These are phyloP conservation scores for Platanthera zijinensis DNA, from an alignment of 106 monocot genomes.

Conservation along the genomic window DNA sequence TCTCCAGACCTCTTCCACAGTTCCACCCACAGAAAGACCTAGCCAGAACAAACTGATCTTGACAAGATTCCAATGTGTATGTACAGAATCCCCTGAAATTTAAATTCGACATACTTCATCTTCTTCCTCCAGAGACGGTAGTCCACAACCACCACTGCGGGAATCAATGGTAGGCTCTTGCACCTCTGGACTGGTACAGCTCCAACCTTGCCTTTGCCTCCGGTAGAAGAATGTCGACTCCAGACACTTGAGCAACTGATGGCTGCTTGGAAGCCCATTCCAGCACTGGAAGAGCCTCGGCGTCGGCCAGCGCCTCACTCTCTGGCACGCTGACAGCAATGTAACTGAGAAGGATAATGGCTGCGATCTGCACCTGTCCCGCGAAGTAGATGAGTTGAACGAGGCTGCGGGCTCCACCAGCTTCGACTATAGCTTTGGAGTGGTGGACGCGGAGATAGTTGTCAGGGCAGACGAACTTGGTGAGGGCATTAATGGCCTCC, in stretches of 20 bases:
- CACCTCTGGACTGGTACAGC: conserved; percentile 78
- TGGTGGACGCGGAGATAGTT: conserved; percentile 78
- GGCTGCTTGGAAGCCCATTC: conserved; percentile 75
- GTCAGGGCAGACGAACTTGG: conserved; percentile 78
- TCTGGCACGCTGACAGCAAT: conserved; percentile 73
- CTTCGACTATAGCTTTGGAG: conserved; percentile 64
- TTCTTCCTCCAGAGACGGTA: not conserved
- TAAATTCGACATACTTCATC: not conserved
- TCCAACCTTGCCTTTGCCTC: conserved; percentile 75
- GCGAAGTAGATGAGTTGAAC: conserved; percentile 83
- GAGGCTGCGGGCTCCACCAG: conserved; percentile 65
- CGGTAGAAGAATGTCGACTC: conserved; percentile 36
- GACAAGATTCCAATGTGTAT: not conserved
- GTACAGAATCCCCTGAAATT: not conserved
- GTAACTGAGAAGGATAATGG: conserved; percentile 60
- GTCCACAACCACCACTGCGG: not conserved
- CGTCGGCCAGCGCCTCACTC: conserved; percentile 64
- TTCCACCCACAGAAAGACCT: not conserved
- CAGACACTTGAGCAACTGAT: conserved; percentile 37
- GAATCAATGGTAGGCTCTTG: conserved; percentile 52
- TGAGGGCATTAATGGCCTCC: conserved; percentile 56
- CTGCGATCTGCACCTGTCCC: conserved; percentile 54
- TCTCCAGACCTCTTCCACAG: not conserved
- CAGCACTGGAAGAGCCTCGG: conserved; percentile 56
- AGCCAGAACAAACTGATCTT: not conserved